Percentiles rank a stretch among this genome's conserved stretches.
Evolutionary conservation across 768 basidiomycete species (phyloP).

Genomic region (Phylloporus arenicola): DNA sequence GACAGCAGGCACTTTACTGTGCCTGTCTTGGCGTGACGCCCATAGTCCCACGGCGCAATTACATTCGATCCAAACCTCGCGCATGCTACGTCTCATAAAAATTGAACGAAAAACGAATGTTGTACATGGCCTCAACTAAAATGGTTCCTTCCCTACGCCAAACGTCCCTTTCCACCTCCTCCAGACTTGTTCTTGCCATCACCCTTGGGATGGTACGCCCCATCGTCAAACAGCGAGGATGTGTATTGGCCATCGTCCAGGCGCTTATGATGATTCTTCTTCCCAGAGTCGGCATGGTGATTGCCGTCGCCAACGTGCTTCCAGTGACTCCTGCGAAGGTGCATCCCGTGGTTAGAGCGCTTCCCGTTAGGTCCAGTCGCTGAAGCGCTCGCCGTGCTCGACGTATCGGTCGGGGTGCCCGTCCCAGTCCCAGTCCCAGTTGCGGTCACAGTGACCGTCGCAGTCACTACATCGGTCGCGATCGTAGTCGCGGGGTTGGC

Average conservation of each 20-base stretch:
- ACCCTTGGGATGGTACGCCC: neutral
- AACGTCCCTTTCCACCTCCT: neutral
- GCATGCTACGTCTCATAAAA: neutral
- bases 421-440: neutral
- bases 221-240: neutral
- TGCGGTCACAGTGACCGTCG: too few species aligned
- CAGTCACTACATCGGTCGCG: too few species aligned
- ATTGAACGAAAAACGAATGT: slow-evolving; percentile 11
- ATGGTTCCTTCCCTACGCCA: neutral
- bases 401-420: neutral
- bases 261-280: neutral
- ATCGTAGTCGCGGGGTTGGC: too few species aligned
- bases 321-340: neutral
- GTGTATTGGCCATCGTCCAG: neutral
- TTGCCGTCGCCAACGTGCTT: slow-evolving; percentile 3
- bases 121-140: slow-evolving; percentile 4
- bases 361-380: neutral
- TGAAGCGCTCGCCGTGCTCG: neutral
- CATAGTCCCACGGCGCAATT: too few species aligned
- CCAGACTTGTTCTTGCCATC: slow-evolving; percentile 1
- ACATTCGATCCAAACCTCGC: neutral
- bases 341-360: neutral
- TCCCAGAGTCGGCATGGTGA: neutral
- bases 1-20: too few species aligned
- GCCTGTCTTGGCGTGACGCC: too few species aligned